Evolutionary conservation across 768 basidiomycete species (phyloP), one percentile per base, ranked within the genome.

Genomic region (Termitomyces sp.): DNA sequence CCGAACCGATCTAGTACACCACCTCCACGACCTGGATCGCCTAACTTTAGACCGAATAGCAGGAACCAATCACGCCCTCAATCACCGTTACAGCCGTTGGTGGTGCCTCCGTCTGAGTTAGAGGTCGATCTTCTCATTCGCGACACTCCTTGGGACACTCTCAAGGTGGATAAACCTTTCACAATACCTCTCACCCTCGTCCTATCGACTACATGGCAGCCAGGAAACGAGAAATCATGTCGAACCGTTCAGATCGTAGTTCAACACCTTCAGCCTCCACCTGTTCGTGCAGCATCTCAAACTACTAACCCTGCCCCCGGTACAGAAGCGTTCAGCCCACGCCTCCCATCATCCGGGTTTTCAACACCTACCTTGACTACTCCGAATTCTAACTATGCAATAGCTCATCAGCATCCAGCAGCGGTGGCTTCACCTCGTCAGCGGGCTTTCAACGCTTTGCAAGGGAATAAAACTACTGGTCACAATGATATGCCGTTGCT

Each of bases 91-190:
- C 68, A 68, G n/a, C 58, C 58, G 36, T 67, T 59, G 55, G 65
- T 68, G 57, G 64, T 63, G 44, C 60, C 58, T 48, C 61, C 64
- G 14, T 62, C 75, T 62, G 81, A 82, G 41, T 64, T 91, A 16
- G 84, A 87, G 47, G 77, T 83, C 9, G 82, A 83, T 61, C 77
- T 90, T 41, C 69, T 85, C 44, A 79, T 86, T 35, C 75, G 77
- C 9, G 71, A 79, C 53, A 70, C 85, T 10, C 77, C 83, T 2
- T 74, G 76, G 30, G 73, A 77, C 14, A 38, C 66, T 1, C 73
- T 88, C 38, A 63, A 65, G 3, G 69, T 87, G 4, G 83, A 85
- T 57, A 80, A 77, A 44, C 84, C 88, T 0, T 91, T 93, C 65
- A 75, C 72, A 2, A 74, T 91, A 48, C 67, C 71, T 12, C 81